Percentiles rank a stretch among this genome's conserved stretches.
Conservation (phyloP, 192 early-diverging fungal species). For the Coemansia sp. region DNA sequence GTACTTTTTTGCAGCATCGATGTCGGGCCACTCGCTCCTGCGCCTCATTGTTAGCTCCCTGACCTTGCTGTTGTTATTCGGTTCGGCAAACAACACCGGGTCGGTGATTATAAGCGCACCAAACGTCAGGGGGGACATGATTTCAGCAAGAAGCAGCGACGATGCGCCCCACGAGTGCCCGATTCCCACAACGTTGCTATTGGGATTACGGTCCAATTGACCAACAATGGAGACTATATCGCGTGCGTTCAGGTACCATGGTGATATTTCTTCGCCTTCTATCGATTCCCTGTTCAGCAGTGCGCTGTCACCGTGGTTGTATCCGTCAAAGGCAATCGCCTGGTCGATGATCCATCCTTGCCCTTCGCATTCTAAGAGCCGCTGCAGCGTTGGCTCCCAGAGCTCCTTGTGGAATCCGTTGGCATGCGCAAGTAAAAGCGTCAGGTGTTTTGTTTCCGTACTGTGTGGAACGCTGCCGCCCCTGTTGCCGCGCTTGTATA, state of each 20-base stretch:
- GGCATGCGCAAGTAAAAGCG: slow-evolving; percentile 47
- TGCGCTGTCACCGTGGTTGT: slow-evolving; percentile 58
- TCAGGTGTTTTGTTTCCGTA: slow-evolving; percentile 10
- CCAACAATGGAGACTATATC: slow-evolving; percentile 38
- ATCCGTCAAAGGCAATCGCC: slow-evolving; percentile 43
- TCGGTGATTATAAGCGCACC: slow-evolving; percentile 32
- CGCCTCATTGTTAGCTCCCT: slow-evolving; percentile 20
- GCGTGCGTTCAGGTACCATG: slow-evolving; percentile 37
- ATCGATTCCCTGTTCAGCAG: slow-evolving; percentile 27
- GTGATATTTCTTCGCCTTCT: slow-evolving; percentile 15
- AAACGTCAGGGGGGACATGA: slow-evolving; percentile 34
- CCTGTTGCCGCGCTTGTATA: slow-evolving; percentile 22
- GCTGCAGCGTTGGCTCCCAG: slow-evolving; percentile 46
- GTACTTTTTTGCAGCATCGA: slow-evolving; percentile 16
- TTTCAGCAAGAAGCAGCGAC: slow-evolving; percentile 41
- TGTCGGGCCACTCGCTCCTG: slow-evolving; percentile 21
- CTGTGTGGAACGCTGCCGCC: background rate
- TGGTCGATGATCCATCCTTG: slow-evolving; percentile 26
- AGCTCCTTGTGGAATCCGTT: slow-evolving; percentile 59
- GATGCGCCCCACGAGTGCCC: slow-evolving; percentile 56
- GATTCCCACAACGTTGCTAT: slow-evolving; percentile 29
- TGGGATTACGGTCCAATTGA: slow-evolving; percentile 19
- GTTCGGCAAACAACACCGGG: slow-evolving; percentile 21
- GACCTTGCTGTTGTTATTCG: background rate
- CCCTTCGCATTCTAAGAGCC: slow-evolving; percentile 20